Evolutionary conservation across 2,329 filamentous ascomycete species (phyloP), one percentile per base, ranked within the genome.

Genomic region (Fusarium sp.): DNA sequence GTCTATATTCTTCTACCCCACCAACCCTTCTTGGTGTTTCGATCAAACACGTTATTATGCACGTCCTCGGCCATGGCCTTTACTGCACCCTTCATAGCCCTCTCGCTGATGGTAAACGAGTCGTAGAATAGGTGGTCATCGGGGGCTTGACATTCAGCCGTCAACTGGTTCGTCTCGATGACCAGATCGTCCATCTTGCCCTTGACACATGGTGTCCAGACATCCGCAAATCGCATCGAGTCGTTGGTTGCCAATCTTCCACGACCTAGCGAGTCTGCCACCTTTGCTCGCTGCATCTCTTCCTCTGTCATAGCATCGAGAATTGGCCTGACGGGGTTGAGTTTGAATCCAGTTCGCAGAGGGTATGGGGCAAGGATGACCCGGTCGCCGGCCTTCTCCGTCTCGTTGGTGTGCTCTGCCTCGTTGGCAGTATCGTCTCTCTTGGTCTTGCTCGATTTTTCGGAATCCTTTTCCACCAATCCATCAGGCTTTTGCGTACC

Each of bases 41-140:
- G 34, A 42, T 54, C 42, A 65, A 84, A 78, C 47, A 81, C 62
- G n/a, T 75, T 62, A 34, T 77, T 65, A 34, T 71, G 62, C 3
- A 81, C 67, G 1, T 73, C 66, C 13, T 71, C 61, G 20, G 74
- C 67, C 37, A 76, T 69, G 27, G 58, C 40, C 50, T 70, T 67
- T 2, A 74, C 74, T 8, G 79, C 66, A 8, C 72, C 72, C 56
- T 75, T 69, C 24, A 76, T 77, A 13, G 82, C 82, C n/a, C 80
- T 76, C 64, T 82, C 79, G 37, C 76, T 77, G 7, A 90, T 79
- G 1, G 83, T 86, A 47, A 89, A 89, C 0, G 83, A 81, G 58
- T 88, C 87, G 78, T 85, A 87, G 77, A 89, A 90, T 3, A 91
- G 80, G 68, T 88, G 86, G 14, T 85, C 81, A 16, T 85, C 79